Percentiles rank a stretch among this genome's conserved stretches.
phyloP scores from a whole-genome alignment of 2,329 filamentous ascomycete species.

The Hymenotorrendiella dingleyae region DNA sequence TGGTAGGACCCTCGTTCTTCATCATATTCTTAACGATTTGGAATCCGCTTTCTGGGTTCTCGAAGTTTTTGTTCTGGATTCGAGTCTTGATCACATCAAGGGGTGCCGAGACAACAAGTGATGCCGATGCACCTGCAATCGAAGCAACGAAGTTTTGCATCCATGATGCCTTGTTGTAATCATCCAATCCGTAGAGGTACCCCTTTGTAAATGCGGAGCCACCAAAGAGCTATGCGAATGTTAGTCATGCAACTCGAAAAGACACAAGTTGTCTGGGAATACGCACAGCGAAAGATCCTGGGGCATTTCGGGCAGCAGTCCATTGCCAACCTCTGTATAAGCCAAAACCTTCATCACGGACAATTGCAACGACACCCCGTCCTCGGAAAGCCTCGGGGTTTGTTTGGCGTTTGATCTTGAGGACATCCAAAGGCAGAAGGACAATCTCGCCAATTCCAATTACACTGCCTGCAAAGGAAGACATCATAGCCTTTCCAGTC shows the following conservation, averaged over 20 bases:
- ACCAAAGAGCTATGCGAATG: conserved; percentile 69
- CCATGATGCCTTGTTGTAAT: conserved; percentile 96
- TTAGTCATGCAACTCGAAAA: conserved; percentile 21
- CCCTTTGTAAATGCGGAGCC: conserved; percentile 97
- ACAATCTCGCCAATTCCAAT: conserved; percentile 98
- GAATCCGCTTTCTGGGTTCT: conserved; percentile 93
- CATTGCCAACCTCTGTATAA: conserved; percentile 95
- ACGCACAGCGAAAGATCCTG: conserved; percentile 90
- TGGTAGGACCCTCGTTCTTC: conserved; percentile 74
- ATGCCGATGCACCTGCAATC: conserved; percentile 88
- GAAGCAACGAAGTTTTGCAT: conserved; percentile 96
- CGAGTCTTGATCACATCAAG: conserved; percentile 97
- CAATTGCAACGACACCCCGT: conserved; percentile 81
- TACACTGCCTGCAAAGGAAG: conserved; percentile 88
- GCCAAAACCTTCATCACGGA: conserved; percentile 90
- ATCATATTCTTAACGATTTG: conserved; percentile 89
- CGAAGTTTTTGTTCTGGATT: conserved; percentile 98
- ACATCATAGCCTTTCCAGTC: conserved; percentile 96
- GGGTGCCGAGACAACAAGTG: conserved; percentile 91
- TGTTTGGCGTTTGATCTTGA: conserved; percentile 99
- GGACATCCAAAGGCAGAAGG: conserved; percentile 86
- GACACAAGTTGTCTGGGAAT: background rate
- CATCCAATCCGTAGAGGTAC: conserved; percentile 80
- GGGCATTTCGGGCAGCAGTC: conserved; percentile 95
- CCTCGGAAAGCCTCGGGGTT: conserved; percentile 98